These are phyloP conservation scores for Amesomyces nigricolor DNA, from an alignment of 2,329 filamentous ascomycete species.

Conservation along the genomic window DNA sequence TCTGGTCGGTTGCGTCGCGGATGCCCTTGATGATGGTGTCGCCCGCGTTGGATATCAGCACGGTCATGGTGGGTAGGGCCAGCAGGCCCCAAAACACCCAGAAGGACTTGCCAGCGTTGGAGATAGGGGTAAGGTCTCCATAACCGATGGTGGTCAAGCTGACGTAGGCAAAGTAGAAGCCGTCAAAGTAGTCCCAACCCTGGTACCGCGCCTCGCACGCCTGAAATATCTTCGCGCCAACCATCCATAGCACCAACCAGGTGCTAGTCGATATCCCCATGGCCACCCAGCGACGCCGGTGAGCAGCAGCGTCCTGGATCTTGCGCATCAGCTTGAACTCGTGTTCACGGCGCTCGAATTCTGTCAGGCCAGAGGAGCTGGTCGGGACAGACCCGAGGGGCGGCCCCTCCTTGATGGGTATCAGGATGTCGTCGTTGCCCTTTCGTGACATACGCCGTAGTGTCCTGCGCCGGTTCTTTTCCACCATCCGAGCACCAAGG, in stretches of 20 bases:
- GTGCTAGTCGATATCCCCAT: conserved; percentile 43
- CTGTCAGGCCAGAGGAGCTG: conserved; percentile 30
- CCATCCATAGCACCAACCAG: not conserved
- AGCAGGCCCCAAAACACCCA: not conserved
- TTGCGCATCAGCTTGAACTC: conserved; percentile 77
- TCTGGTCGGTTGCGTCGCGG: not conserved
- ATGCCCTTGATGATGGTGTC: not conserved
- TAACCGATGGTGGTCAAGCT: not conserved
- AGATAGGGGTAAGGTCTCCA: not conserved
- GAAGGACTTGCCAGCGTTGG: not conserved
- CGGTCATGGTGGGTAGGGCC: conserved; percentile 69
- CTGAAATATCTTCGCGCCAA: not conserved
- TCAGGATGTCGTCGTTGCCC: conserved; percentile 44
- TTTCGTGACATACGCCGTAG: conserved; percentile 42
- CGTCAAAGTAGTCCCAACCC: not conserved
- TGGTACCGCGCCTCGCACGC: not conserved
- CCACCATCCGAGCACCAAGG: conserved; percentile 43
- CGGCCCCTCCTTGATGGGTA: conserved; percentile 38
- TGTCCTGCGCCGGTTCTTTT: conserved; percentile 49
- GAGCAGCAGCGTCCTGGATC: conserved; percentile 62
- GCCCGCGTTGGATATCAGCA: conserved; percentile 70
- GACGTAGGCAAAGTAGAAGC: not conserved
- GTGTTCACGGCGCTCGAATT: conserved; percentile 57
- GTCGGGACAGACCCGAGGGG: conserved; percentile 18
- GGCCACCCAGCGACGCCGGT: conserved; percentile 67